These are phyloP conservation scores for Aspergillus spinulosporus DNA, from an alignment of 2,329 filamentous ascomycete species.

Conservation along the genomic window DNA sequence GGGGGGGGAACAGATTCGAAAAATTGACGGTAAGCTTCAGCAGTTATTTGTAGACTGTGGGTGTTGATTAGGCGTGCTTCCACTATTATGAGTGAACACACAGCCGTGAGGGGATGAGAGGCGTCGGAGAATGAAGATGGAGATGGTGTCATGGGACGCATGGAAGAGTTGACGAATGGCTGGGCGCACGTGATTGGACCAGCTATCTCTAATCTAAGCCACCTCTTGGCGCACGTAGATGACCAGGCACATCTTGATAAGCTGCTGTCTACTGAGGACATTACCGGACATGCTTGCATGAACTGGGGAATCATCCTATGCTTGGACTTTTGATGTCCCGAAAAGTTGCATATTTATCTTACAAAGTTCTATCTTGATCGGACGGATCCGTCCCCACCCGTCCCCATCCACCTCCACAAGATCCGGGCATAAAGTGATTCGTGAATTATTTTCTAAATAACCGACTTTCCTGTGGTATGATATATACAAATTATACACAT, in stretches of 20 bases:
- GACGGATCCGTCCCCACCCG: background rate
- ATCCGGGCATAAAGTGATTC: too few species aligned
- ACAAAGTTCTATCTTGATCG: background rate
- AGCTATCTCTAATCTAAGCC: constrained; percentile 1
- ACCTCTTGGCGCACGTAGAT: background rate
- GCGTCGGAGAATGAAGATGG: background rate
- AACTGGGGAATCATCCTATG: too few species aligned
- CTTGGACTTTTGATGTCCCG: too few species aligned
- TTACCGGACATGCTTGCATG: too few species aligned
- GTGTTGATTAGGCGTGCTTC: background rate
- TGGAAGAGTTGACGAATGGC: constrained; percentile 5
- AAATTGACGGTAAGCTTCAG: background rate
- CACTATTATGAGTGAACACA: background rate
- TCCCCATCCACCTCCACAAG: background rate
- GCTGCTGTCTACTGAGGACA: background rate
- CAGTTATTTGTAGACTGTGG: background rate
- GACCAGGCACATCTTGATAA: background rate
- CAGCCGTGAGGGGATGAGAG: background rate
- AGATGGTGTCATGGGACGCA: constrained; percentile 14
- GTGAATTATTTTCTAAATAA: background rate
- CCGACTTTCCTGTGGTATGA: background rate
- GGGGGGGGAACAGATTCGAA: background rate
- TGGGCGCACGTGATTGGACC: constrained; percentile 10
- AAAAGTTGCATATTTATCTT: background rate
- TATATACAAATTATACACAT: constrained; percentile 8